Evolutionary conservation across 2,329 filamentous ascomycete species (phyloP).

Genomic region (Zarea fungicola): DNA sequence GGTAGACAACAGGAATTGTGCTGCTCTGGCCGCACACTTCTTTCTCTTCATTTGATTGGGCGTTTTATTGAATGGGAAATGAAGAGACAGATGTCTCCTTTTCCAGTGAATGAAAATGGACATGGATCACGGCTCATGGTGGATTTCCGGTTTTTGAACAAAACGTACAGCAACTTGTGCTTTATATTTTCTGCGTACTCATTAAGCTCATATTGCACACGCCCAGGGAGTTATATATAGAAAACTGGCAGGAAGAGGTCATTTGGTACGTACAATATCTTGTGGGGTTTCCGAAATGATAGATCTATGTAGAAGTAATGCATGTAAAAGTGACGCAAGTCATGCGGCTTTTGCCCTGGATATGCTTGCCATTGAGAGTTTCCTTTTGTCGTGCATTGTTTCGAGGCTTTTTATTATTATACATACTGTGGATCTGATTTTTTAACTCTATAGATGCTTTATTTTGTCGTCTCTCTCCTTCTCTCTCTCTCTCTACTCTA

Average conservation of each 20-base stretch:
- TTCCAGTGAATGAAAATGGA: not conserved
- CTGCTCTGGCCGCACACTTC: not conserved
- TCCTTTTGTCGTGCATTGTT: too few species aligned
- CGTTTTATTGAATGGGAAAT: not conserved
- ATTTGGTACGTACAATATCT: conserved; percentile 1
- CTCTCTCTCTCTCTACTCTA: conserved; percentile 36
- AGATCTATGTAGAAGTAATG: not conserved
- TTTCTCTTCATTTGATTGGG: not conserved
- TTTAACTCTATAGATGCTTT: not conserved
- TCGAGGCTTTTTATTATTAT: not conserved
- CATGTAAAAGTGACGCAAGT: not conserved
- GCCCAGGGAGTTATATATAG: conserved; percentile 1
- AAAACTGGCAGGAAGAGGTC: conserved; percentile 5
- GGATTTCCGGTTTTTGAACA: not conserved
- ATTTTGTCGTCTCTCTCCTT: too few species aligned
- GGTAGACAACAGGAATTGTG: conserved; percentile 4
- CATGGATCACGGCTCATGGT: too few species aligned
- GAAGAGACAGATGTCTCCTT: not conserved
- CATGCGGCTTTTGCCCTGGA: too few species aligned
- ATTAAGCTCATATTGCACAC: not conserved
- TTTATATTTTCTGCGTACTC: not conserved
- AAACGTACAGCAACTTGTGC: not conserved
- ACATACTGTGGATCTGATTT: not conserved
- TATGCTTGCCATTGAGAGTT: not conserved
- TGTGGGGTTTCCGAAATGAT: not conserved